Base-by-base conservation (phyloP, 2,329 filamentous ascomycete genomes). In the Gremmenia infestans region DNA sequence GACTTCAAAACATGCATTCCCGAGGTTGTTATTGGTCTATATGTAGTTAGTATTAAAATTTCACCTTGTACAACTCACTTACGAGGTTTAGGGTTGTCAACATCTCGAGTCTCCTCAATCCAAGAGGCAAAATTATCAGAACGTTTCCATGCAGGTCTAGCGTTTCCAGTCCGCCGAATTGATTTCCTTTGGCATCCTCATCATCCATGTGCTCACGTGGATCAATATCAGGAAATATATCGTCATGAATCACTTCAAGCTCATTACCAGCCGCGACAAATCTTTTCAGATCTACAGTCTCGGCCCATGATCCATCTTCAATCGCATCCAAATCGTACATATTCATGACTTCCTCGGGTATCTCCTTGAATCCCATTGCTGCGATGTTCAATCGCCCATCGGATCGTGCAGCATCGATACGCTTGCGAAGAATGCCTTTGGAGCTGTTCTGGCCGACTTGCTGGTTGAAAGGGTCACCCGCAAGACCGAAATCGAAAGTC, bases 191-290 rank as follows among this genome's bases (percentile, higher is more conserved):
- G 4, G 78, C 77, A n/a, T 87, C 85, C 17, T 88, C 82, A 32
- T 85, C 80, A 7, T 82, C 78, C 40, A 83, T 70, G 17, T 81
- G 76, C 42, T 80, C 73, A 9, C 78, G 75, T 0, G 81, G 78
- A 37, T 78, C 76, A 19, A 79, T 72, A 64, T 97, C 91, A 0
- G 93, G 92, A 64, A 97, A 97, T 17, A 91, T 76, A 2, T 77
- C 74, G 17, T 94, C 89, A 2, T 84, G 81, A 36, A 97, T 77
- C 35, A 78, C 76, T 65, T 89, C 84, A 48, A 99, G 72, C 66
- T 96, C 89, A 67, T 99, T 97, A 67, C 96, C 91, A 8, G 93
- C 91, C 5, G 89, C 91, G 61, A 94, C 83, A 50, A 97, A 85
- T 58, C 88, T 85, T 0, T 86, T 88, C 47, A 97, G 74, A 68